Conservation (phyloP, 192 early-diverging fungal species). For the Coemansia biformis region DNA sequence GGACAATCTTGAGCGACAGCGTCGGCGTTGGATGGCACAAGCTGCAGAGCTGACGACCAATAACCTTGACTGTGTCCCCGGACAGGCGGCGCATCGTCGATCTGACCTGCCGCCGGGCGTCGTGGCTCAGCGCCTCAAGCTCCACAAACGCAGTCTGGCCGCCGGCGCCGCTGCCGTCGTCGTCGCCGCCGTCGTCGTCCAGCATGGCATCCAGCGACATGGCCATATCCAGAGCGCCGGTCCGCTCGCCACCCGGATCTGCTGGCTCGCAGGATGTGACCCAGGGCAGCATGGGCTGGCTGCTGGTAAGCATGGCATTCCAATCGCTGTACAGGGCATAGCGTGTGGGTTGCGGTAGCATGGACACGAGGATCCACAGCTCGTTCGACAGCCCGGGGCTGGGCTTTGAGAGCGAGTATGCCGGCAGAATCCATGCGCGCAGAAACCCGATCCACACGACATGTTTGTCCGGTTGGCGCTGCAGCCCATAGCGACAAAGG, state of each 20-base stretch:
- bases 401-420: constrained; percentile 28
- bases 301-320: constrained; percentile 24
- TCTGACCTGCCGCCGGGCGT: constrained; percentile 32
- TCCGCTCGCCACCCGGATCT: neutral
- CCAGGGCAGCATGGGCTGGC: constrained; percentile 20
- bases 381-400: constrained; percentile 45
- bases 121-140: constrained; percentile 22
- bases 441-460: constrained; percentile 25
- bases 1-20: constrained; percentile 31
- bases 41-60: constrained; percentile 41
- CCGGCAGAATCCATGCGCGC: constrained; percentile 42
- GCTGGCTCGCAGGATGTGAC: neutral
- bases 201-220: constrained; percentile 41
- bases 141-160: constrained; percentile 17
- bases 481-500: constrained; percentile 34
- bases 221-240: constrained; percentile 17
- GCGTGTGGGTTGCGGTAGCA: constrained; percentile 23
- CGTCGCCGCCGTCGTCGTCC: constrained; percentile 12
- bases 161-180: neutral
- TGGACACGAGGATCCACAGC: constrained; percentile 38
- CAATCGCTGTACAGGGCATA: constrained; percentile 35
- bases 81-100: constrained; percentile 49
- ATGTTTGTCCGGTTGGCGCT: constrained; percentile 3
- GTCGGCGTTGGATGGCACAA: constrained; percentile 39
- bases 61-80: constrained; percentile 38